Evolutionary conservation across 2,329 filamentous ascomycete species (phyloP).

Genomic region (Ploettnerulaceae sp.): DNA sequence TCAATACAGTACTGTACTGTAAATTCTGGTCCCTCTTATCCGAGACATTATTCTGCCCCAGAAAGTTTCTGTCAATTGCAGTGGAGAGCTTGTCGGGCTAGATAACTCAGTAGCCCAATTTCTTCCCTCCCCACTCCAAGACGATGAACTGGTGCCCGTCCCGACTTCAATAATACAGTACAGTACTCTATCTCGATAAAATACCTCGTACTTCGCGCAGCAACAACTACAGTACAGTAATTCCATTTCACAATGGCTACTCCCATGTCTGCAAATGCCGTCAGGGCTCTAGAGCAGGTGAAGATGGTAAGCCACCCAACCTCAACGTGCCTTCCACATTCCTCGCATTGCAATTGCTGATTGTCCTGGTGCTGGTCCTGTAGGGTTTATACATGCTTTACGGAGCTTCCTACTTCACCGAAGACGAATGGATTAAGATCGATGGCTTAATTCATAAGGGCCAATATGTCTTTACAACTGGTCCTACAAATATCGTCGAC

Average conservation of each 20-base stretch:
- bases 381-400: conserved; percentile 27
- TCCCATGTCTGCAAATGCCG: conserved; percentile 21
- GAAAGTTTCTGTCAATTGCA: too few relatives aligned
- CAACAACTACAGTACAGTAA: not conserved
- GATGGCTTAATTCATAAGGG: conserved; percentile 31
- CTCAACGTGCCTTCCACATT: not conserved
- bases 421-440: conserved; percentile 31
- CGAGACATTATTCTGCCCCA: too few relatives aligned
- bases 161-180: too few relatives aligned
- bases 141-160: too few relatives aligned
- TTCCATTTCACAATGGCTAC: not conserved
- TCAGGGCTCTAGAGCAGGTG: conserved; percentile 24
- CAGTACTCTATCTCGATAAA: too few relatives aligned
- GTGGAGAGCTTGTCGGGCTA: too few relatives aligned
- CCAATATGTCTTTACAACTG: conserved; percentile 27
- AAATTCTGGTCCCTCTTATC: too few relatives aligned
- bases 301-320: conserved; percentile 25
- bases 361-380: too few relatives aligned
- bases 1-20: too few relatives aligned
- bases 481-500: conserved; percentile 24
- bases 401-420: conserved; percentile 29
- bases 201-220: too few relatives aligned
- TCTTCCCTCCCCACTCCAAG: too few relatives aligned
- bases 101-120: too few relatives aligned
- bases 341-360: conserved; percentile 2